A percentile compares a stretch with the other conserved stretches of the same genome.
phyloP scores from a whole-genome alignment of 441 rosid genomes.

The Adansonia rubrostipa region DNA sequence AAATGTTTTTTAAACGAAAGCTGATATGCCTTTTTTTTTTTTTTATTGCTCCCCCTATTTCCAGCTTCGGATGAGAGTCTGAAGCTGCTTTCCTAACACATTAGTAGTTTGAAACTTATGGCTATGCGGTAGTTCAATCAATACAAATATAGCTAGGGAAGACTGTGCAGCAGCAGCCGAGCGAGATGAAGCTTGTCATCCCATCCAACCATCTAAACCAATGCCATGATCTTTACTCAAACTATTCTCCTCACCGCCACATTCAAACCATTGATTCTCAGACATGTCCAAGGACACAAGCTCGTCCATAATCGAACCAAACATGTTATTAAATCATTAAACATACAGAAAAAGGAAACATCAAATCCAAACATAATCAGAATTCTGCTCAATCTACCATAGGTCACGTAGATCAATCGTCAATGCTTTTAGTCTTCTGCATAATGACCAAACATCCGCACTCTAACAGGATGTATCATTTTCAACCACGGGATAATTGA shows the following conservation, averaged over 20 bases:
- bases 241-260: too few species aligned
- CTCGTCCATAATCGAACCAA: not conserved
- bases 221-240: too few species aligned
- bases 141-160: too few species aligned
- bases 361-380: not conserved
- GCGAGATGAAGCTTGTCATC: too few species aligned
- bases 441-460: not conserved
- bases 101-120: not conserved
- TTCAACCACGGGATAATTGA: not conserved
- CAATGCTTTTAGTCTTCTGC: not conserved
- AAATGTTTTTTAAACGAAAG: not conserved
- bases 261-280: not conserved
- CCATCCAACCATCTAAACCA: too few species aligned
- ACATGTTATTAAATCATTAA: not conserved
- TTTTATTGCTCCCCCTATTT: too few species aligned
- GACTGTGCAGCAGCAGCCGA: too few species aligned
- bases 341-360: not conserved
- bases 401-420: not conserved
- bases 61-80: too few species aligned
- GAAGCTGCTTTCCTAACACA: not conserved
- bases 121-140: not conserved
- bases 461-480: not conserved
- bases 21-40: not conserved
- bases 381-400: not conserved
- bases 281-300: not conserved